Evolutionary conservation across 2,329 filamentous ascomycete species (phyloP).

Genomic region (Xylaria sp.): DNA sequence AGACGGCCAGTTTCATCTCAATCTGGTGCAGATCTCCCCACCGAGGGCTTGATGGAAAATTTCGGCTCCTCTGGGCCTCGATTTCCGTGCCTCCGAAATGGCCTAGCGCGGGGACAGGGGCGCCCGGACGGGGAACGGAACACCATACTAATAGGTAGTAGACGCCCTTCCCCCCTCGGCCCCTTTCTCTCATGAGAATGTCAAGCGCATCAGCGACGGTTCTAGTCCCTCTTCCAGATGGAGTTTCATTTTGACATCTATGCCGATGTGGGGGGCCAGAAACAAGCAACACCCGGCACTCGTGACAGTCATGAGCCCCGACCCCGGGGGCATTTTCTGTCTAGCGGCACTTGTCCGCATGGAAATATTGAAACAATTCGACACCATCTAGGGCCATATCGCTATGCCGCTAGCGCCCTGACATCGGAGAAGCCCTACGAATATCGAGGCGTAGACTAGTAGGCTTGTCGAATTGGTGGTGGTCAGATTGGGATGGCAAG

Average conservation of each 20-base stretch:
- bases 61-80: neutral
- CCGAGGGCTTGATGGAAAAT: neutral
- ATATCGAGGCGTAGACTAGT: neutral
- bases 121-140: no score
- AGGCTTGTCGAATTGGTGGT: neutral
- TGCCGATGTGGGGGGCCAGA: neutral
- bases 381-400: neutral
- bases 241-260: neutral
- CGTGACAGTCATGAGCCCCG: no score
- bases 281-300: no score
- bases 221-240: neutral
- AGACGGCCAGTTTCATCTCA: constrained; percentile 20
- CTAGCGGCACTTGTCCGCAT: no score
- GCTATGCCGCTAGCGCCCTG: neutral
- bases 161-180: no score
- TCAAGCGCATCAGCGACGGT: neutral
- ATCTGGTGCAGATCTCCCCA: constrained; percentile 14
- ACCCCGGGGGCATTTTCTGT: no score
- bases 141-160: no score
- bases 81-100: neutral
- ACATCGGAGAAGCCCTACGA: neutral
- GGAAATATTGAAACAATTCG: no score
- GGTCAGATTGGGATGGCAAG: neutral
- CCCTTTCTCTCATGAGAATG: neutral
- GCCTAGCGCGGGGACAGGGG: neutral